These are phyloP conservation scores for Circinella minor DNA, from an alignment of 371 early-diverging fungal species.

Conservation along the genomic window DNA sequence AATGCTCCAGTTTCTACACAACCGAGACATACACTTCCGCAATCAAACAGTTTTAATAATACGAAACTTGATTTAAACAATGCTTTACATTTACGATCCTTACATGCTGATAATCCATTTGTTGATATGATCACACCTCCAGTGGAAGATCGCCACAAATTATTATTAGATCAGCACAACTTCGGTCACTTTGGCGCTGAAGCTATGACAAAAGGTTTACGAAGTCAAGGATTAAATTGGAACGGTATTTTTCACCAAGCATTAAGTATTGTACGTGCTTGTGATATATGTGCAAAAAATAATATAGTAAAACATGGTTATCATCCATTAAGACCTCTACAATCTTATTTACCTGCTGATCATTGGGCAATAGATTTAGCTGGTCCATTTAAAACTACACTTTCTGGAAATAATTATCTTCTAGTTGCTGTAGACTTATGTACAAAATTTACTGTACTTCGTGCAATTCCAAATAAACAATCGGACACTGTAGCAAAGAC, in stretches of 20 bases:
- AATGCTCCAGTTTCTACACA: too few species aligned
- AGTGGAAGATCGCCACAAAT: not conserved
- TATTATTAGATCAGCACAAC: not conserved
- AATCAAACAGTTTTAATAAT: too few species aligned
- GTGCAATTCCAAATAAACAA: too few species aligned
- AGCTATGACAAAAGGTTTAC: not conserved
- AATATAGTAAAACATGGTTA: slow-evolving; percentile 1
- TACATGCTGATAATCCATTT: not conserved
- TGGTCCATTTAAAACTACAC: too few species aligned
- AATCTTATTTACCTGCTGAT: not conserved
- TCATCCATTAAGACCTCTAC: not conserved
- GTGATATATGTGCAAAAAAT: not conserved
- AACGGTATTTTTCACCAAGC: not conserved
- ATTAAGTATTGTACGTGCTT: not conserved
- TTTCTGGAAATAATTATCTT: too few species aligned
- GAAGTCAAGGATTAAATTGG: not conserved
- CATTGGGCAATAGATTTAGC: slow-evolving; percentile 3
- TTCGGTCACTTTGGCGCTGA: slow-evolving; percentile 13
- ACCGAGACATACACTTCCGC: too few species aligned
- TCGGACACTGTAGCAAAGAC: too few species aligned
- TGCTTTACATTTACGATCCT: not conserved
- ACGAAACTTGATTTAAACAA: not conserved
- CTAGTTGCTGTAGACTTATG: too few species aligned
- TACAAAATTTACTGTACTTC: too few species aligned
- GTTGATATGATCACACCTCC: not conserved